phyloP scores from a whole-genome alignment of 2,329 filamentous ascomycete genomes.

The Parascedosporium putredinis region DNA sequence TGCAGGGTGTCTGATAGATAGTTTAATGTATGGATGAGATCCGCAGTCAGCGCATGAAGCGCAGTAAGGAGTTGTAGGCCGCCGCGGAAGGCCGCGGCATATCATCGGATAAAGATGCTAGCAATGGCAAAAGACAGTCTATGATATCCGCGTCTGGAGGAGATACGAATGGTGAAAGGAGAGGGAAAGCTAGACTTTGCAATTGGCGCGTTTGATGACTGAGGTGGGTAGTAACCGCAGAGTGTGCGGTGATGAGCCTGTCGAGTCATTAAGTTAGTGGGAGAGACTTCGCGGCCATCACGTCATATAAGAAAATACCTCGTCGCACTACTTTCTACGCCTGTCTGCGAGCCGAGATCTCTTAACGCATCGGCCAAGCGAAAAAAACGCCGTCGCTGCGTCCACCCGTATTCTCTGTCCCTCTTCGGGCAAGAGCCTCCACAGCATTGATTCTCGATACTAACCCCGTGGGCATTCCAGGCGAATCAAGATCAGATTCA shows the following conservation, averaged over 20 bases:
- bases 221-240: slow-evolving; percentile 64
- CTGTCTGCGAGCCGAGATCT: slow-evolving; percentile 63
- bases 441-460: slow-evolving; percentile 62
- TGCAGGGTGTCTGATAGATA: slow-evolving; percentile 85
- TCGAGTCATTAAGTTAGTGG: slow-evolving; percentile 6
- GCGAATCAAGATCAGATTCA: slow-evolving; percentile 57
- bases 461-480: slow-evolving; percentile 57
- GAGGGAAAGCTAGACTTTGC: slow-evolving; percentile 59
- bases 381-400: slow-evolving; percentile 55
- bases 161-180: slow-evolving; percentile 58
- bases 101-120: slow-evolving; percentile 52
- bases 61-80: slow-evolving; percentile 57
- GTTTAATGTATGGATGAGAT: slow-evolving; percentile 70
- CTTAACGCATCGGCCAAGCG: slow-evolving; percentile 59
- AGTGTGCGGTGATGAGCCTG: slow-evolving; percentile 66
- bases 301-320: slow-evolving; percentile 35
- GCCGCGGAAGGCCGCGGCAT: slow-evolving; percentile 56
- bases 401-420: slow-evolving; percentile 56
- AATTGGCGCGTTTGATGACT: slow-evolving; percentile 65
- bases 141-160: slow-evolving; percentile 54
- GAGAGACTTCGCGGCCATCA: background rate
- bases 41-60: slow-evolving; percentile 59
- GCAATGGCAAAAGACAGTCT: slow-evolving; percentile 58
- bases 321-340: slow-evolving; percentile 61
- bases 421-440: slow-evolving; percentile 57